These are phyloP conservation scores for Coemansia sp. DNA, from an alignment of 192 early-diverging fungal species.

Conservation along the genomic window DNA sequence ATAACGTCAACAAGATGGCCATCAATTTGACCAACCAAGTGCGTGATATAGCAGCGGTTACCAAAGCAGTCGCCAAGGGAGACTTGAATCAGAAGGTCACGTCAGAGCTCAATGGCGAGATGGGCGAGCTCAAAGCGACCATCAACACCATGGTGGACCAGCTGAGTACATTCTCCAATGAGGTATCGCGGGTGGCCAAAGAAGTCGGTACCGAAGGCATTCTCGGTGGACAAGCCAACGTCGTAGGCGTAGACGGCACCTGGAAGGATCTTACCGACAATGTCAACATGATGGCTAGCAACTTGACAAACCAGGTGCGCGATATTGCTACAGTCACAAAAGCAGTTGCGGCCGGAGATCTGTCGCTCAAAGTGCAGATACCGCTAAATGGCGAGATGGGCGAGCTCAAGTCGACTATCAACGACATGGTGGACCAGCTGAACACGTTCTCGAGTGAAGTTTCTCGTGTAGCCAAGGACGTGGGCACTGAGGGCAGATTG, in stretches of 20 bases:
- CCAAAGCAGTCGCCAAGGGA: constrained; percentile 19
- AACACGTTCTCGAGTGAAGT: constrained; percentile 58
- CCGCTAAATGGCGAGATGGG: constrained; percentile 66
- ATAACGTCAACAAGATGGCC: constrained; percentile 59
- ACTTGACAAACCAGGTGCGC: constrained; percentile 59
- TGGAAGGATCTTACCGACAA: constrained; percentile 63
- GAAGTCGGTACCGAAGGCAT: constrained; percentile 73
- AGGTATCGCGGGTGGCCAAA: constrained; percentile 60
- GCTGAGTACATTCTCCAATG: constrained; percentile 10
- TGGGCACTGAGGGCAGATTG: constrained; percentile 59
- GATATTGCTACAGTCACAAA: constrained; percentile 61
- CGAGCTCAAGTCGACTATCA: constrained; percentile 60
- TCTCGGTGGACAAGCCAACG: constrained; percentile 65
- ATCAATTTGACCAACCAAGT: constrained; percentile 60
- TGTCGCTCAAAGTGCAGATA: constrained; percentile 54
- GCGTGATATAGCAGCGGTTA: constrained; percentile 53
- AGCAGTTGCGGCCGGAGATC: constrained; percentile 59
- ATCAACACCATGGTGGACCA: constrained; percentile 34
- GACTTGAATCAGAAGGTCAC: constrained; percentile 17
- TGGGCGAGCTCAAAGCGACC: constrained; percentile 12
- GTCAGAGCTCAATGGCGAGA: constrained; percentile 14
- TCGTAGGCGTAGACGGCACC: constrained; percentile 58
- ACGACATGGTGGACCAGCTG: constrained; percentile 60
- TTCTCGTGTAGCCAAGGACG: constrained; percentile 66
- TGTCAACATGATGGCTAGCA: constrained; percentile 59